Conservation (phyloP, 2,329 filamentous ascomycete species). For the Exophiala sideris region DNA sequence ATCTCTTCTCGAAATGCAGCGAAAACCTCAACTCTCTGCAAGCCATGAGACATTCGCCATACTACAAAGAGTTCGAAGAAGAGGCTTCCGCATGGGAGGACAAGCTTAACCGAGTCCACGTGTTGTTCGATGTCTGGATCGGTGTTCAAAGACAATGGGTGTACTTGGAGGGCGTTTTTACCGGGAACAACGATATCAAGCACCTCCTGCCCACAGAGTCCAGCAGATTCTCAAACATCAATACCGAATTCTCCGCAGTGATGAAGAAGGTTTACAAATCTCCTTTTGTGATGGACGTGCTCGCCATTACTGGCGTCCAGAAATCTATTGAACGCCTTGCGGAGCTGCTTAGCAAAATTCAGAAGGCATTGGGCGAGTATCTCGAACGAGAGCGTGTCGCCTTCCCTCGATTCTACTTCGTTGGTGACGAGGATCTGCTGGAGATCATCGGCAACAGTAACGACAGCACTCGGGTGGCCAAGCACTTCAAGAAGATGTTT, state of each 20-base stretch:
- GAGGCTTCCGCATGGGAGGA: constrained; percentile 97
- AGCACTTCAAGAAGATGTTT: constrained; percentile 99
- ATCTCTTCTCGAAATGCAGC: constrained; percentile 96
- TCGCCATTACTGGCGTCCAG: constrained; percentile 92
- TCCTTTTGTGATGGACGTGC: constrained; percentile 89
- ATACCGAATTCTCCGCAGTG: constrained; percentile 96
- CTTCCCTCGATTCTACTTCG: constrained; percentile 98
- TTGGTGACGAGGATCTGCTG: constrained; percentile 94
- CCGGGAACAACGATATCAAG: constrained; percentile 97
- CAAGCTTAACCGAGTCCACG: constrained; percentile 93
- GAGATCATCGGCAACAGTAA: constrained; percentile 99
- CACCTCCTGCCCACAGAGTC: constrained; percentile 95
- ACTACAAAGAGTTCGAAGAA: constrained; percentile 99
- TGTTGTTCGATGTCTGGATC: constrained; percentile 99
- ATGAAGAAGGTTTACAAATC: constrained; percentile 99
- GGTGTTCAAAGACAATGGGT: constrained; percentile 99
- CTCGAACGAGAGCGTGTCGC: constrained; percentile 95
- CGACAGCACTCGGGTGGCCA: constrained; percentile 90
- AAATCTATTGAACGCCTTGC: constrained; percentile 92
- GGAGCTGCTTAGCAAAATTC: constrained; percentile 98
- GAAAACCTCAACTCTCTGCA: constrained; percentile 97
- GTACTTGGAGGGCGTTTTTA: constrained; percentile 97
- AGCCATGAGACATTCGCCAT: constrained; percentile 97
- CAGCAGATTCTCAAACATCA: constrained; percentile 97
- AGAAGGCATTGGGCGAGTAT: constrained; percentile 97